Conservation (phyloP, 495 filamentous ascomycete species). For the Xylaria palmicola region DNA sequence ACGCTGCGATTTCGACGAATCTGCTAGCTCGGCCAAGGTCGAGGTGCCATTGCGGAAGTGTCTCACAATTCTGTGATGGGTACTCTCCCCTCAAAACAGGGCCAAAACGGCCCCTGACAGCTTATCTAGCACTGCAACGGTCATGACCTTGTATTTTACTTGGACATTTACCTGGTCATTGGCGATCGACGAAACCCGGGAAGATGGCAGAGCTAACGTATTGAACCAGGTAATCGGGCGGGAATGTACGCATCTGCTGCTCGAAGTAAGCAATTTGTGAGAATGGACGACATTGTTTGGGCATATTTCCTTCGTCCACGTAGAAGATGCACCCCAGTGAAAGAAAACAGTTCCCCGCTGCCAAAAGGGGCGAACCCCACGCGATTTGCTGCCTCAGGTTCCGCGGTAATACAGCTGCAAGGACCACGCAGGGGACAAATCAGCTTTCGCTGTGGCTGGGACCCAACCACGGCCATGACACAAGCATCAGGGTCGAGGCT, state of each 20-base stretch:
- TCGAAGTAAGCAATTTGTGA: no score
- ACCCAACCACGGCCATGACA: slow-evolving; percentile 12
- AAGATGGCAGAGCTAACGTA: no score
- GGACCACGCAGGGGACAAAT: slow-evolving; percentile 10
- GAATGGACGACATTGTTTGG: no score
- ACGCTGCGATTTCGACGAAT: not conserved
- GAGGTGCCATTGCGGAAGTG: not conserved
- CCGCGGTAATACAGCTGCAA: not conserved
- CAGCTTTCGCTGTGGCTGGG: not conserved
- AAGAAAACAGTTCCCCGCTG: not conserved
- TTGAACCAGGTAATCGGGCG: no score
- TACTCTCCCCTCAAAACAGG: not conserved
- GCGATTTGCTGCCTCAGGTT: not conserved
- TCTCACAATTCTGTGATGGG: slow-evolving; percentile 3
- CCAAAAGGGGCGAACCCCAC: not conserved
- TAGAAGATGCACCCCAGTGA: no score
- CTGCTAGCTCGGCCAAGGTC: not conserved
- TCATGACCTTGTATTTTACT: not conserved
- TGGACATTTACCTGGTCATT: no score
- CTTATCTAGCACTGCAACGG: not conserved
- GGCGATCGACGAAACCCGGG: no score
- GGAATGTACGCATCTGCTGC: no score
- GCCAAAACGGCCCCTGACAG: slow-evolving; percentile 9
- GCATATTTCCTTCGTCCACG: no score
- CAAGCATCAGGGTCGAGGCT: slow-evolving; percentile 4